These are phyloP conservation scores for Aspergillus ellipticus DNA, from an alignment of 495 filamentous ascomycete genomes.

Conservation along the genomic window DNA sequence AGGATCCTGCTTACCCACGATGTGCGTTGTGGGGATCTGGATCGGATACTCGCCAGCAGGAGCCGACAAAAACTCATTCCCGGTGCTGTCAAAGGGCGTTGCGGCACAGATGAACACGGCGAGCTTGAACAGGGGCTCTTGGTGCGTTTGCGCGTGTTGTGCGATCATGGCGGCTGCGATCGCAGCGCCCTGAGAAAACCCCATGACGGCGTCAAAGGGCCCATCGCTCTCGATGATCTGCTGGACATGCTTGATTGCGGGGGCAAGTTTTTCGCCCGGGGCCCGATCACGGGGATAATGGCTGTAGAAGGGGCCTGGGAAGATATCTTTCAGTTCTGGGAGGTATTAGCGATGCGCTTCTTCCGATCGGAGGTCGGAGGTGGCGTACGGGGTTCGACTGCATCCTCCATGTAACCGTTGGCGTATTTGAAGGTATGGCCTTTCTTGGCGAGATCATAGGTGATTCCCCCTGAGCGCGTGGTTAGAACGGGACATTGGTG, in stretches of 20 bases:
- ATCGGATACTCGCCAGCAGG: conserved; percentile 21
- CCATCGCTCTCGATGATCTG: conserved; percentile 31
- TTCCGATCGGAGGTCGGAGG: not conserved
- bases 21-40: conserved; percentile 37
- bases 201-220: conserved; percentile 47
- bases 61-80: conserved; percentile 11
- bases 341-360: not conserved
- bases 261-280: conserved; percentile 25
- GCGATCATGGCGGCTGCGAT: conserved; percentile 34
- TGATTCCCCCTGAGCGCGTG: conserved; percentile 25
- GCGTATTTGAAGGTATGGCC: conserved; percentile 35
- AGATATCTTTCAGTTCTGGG: conserved; percentile 34
- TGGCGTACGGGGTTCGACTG: conserved; percentile 28
- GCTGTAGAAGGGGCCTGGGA: conserved; percentile 37
- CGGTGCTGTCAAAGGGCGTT: conserved; percentile 28
- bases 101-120: conserved; percentile 42
- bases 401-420: conserved; percentile 27
- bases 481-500: not conserved
- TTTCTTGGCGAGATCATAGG: conserved; percentile 26
- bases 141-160: conserved; percentile 30
- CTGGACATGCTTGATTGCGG: conserved; percentile 31
- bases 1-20: conserved; percentile 35
- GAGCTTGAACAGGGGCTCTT: conserved; percentile 31
- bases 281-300: conserved; percentile 28
- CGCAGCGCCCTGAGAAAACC: conserved; percentile 44